Base-by-base conservation (phyloP, 192 early-diverging fungal genomes). In the Spizellomyces sp. region DNA sequence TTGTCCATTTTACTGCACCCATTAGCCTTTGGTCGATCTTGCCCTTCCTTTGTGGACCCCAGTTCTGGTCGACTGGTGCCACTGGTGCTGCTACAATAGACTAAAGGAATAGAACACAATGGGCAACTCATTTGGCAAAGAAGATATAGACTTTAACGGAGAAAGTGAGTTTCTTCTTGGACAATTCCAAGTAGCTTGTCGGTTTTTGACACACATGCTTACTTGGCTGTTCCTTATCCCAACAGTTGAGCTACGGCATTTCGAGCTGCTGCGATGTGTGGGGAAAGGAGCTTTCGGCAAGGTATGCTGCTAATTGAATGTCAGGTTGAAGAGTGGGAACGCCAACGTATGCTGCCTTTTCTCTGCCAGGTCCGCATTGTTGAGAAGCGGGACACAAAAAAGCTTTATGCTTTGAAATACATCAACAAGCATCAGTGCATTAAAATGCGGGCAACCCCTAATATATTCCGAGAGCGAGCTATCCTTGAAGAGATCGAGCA, bases 251-350 rank as follows among this genome's bases (percentile, higher is more conserved):
- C 83, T 98, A 44, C 85, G 90, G 47, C 93, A 96, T 73, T 99
- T 99, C 77, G 88, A 91, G 62, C 87, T 99, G 14, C 81, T 95
- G 61, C 89, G 92, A 48, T 88, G 88, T 10, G 91, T 99, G 22
- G 96, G 96, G 6, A 94, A 94, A 71, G 96, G 96, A 2, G 94
- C 94, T 6, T 98, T 99, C 76, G 96, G 96, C 64, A 96, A 94
- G 81, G 93, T 94, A 80, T 64, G 68, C 12, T 36, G 27, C 12
- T 65, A 10, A 44, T 47, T 70, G 21, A 46, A 21, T 66, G 14
- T 6, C 65, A 14, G 47, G n/a, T 50, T 27, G 12, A 45, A 52
- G 43, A 15, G 36, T 42, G 9, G 17, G 14, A 12, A 61, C 19
- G 9, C 45, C 2, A 42, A 42, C 62, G 4, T 4, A 43, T 4